These are phyloP conservation scores for Tribonema minus DNA, from an alignment of 108 stramenopile species.

Conservation along the genomic window DNA sequence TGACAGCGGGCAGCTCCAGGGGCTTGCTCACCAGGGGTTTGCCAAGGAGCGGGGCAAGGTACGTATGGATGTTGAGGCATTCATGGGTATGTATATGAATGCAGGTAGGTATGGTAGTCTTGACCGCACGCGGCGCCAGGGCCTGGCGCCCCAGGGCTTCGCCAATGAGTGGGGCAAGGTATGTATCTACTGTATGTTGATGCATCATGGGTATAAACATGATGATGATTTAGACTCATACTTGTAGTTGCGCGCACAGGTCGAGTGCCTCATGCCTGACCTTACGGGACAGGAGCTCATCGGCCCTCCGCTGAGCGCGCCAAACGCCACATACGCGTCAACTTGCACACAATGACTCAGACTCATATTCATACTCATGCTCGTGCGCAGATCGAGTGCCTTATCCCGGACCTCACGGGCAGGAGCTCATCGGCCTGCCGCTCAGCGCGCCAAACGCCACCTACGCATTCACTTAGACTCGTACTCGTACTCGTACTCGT, in stretches of 20 bases:
- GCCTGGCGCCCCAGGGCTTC: conserved; percentile 74
- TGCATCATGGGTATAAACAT: neutral
- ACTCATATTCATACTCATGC: neutral
- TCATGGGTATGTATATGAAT: too few species aligned
- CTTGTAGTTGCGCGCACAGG: conserved; percentile 38
- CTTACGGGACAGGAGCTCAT: conserved; percentile 82
- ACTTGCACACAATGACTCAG: conserved; percentile 93
- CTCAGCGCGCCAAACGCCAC: conserved; percentile 80
- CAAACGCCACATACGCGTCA: conserved; percentile 80
- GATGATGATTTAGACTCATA: neutral
- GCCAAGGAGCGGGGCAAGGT: conserved; percentile 34
- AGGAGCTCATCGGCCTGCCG: conserved; percentile 86
- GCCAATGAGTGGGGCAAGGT: too few species aligned
- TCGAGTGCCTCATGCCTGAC: conserved; percentile 66
- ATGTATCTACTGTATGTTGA: too few species aligned
- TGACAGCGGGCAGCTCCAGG: neutral
- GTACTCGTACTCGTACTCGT: neutral
- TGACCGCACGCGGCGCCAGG: neutral
- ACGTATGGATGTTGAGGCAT: too few species aligned
- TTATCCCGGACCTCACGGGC: conserved; percentile 69
- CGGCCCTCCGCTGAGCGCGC: conserved; percentile 80
- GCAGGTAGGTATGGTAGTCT: too few species aligned
- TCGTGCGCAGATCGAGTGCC: conserved; percentile 59
- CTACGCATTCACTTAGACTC: conserved; percentile 95
- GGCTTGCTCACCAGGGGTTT: conserved; percentile 76